Percentiles rank a stretch among this genome's conserved stretches.
Evolutionary conservation across 139 green algal species (phyloP).

Genomic region (Zygnema cylindricum): DNA sequence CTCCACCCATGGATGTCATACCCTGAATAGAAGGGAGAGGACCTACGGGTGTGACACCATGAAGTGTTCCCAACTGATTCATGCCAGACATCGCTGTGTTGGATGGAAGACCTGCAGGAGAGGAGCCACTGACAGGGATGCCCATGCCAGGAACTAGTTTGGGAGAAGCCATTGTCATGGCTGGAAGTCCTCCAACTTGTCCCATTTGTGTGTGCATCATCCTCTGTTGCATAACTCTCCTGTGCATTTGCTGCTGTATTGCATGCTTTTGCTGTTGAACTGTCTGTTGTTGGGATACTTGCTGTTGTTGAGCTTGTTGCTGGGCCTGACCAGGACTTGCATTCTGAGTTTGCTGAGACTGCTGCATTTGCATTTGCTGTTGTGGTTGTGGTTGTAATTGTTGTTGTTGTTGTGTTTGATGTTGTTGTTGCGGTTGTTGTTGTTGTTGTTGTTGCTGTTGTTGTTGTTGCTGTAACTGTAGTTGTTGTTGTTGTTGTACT

Average conservation of each 20-base stretch:
- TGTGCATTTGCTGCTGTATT: neutral
- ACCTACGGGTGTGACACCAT: no score
- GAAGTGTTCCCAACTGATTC: no score
- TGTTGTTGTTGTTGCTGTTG: slow-evolving; percentile 42
- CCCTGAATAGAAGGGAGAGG: neutral
- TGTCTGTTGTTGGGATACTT: neutral
- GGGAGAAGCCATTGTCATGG: neutral
- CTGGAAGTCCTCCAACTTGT: neutral
- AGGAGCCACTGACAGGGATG: neutral
- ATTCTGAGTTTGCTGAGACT: neutral
- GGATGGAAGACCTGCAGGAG: neutral
- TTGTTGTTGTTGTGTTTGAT: slow-evolving; percentile 3
- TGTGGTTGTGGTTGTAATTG: slow-evolving; percentile 1
- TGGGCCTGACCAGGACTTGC: neutral
- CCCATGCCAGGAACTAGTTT: neutral
- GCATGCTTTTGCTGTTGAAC: neutral
- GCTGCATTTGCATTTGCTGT: neutral
- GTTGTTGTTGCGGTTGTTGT: slow-evolving; percentile 19
- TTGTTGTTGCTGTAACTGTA: slow-evolving; percentile 29
- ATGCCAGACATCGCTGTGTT: neutral
- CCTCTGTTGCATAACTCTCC: neutral
- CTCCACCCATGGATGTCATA: neutral
- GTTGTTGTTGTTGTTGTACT: slow-evolving; percentile 18
- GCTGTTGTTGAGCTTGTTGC: slow-evolving; percentile 14
- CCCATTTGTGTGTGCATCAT: neutral